phyloP scores from a whole-genome alignment of 257 asterid genomes.

The Lycium ferocissimum region DNA sequence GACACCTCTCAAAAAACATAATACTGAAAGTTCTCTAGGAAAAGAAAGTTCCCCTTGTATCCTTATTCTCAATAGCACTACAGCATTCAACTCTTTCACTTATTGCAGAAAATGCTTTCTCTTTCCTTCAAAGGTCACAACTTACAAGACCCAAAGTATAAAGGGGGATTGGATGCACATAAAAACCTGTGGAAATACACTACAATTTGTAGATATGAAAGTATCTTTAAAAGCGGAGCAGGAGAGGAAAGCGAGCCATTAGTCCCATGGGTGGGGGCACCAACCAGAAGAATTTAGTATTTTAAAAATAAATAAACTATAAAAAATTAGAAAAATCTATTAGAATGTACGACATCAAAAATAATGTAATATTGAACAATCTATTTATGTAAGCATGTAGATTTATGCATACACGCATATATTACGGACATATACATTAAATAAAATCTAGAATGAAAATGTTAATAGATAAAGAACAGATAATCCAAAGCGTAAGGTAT shows the following conservation, averaged over 20 bases:
- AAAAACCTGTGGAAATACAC: neutral
- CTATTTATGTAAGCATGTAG: neutral
- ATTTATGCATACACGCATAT: neutral
- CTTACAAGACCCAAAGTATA: neutral
- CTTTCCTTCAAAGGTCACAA: neutral
- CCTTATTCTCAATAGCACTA: neutral
- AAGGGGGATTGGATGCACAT: neutral
- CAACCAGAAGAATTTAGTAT: neutral
- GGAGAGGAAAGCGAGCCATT: neutral
- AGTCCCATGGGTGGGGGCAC: neutral
- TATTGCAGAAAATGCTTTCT: neutral
- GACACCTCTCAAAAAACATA: conserved; percentile 5
- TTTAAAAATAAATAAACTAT: neutral
- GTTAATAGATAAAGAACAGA: neutral
- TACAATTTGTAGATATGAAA: neutral
- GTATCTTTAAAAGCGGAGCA: neutral
- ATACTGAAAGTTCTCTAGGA: neutral
- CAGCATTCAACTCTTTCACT: neutral
- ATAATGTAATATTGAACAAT: neutral
- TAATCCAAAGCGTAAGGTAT: neutral
- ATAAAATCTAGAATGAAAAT: neutral
- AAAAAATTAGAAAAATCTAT: neutral
- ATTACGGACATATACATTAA: neutral
- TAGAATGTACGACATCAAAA: neutral
- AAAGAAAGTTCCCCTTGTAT: neutral